phyloP scores from a whole-genome alignment of 2,329 filamentous ascomycete species.

The Alternaria sp. region DNA sequence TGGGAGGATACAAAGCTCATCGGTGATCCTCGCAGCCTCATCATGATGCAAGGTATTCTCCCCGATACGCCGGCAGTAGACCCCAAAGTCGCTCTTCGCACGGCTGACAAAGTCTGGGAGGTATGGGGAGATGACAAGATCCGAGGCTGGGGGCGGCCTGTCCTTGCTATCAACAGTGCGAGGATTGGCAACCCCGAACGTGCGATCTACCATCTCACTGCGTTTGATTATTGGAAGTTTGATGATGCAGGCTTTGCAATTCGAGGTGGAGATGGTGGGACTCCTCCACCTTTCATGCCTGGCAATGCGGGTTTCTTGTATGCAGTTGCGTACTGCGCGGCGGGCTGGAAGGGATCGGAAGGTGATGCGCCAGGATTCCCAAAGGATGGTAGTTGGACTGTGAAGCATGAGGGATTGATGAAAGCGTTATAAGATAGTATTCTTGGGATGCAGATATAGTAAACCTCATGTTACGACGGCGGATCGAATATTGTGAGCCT shows the following conservation, averaged over 20 bases:
- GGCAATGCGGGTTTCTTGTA: constrained; percentile 60
- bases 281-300: constrained; percentile 66
- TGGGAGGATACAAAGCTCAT: constrained; percentile 38
- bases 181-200: constrained; percentile 35
- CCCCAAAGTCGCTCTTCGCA: constrained; percentile 32
- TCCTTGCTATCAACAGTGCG: constrained; percentile 43
- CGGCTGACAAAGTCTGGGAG: constrained; percentile 37
- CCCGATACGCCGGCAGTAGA: constrained; percentile 39
- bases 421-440: constrained; percentile 23
- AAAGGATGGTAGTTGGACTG: constrained; percentile 32
- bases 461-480: no score
- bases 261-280: constrained; percentile 60
- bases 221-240: constrained; percentile 62
- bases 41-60: constrained; percentile 42
- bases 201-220: constrained; percentile 53
- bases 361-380: constrained; percentile 42
- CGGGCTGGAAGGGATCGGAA: constrained; percentile 60
- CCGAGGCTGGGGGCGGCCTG: constrained; percentile 44
- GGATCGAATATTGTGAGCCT: no score
- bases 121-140: constrained; percentile 43
- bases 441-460: neutral
- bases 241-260: constrained; percentile 63
- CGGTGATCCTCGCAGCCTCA: constrained; percentile 38
- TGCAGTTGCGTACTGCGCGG: constrained; percentile 63
- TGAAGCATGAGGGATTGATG: constrained; percentile 35